Conservation (phyloP, 2,329 filamentous ascomycete species). For the Xylaria sp. region DNA sequence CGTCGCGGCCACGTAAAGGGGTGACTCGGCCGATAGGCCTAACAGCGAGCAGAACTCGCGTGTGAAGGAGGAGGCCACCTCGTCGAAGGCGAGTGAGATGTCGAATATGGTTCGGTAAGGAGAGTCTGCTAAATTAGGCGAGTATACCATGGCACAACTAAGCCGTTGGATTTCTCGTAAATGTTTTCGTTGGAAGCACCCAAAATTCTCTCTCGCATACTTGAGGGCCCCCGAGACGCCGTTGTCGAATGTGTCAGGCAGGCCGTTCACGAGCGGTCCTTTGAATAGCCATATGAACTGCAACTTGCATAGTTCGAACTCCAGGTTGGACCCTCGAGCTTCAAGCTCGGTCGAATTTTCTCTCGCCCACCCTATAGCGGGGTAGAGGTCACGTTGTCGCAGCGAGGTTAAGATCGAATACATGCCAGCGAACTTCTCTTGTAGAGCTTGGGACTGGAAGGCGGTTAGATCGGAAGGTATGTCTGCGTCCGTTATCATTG, state of each 20-base stretch:
- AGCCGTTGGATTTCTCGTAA: constrained; percentile 83
- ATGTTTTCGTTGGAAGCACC: constrained; percentile 79
- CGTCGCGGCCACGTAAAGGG: constrained; percentile 91
- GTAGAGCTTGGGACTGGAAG: constrained; percentile 74
- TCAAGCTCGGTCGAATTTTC: constrained; percentile 78
- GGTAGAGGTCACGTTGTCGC: constrained; percentile 77
- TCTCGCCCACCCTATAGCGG: constrained; percentile 89
- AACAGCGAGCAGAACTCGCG: constrained; percentile 94
- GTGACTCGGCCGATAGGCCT: constrained; percentile 89
- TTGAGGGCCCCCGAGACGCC: constrained; percentile 73
- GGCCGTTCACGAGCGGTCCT: constrained; percentile 65
- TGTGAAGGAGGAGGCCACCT: constrained; percentile 88
- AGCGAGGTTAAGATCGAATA: constrained; percentile 87
- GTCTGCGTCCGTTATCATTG: constrained; percentile 47
- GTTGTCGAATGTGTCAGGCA: constrained; percentile 62
- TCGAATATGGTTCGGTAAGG: constrained; percentile 85
- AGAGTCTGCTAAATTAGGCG: constrained; percentile 76
- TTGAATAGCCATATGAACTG: constrained; percentile 92
- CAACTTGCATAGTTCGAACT: constrained; percentile 91
- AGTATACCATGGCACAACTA: constrained; percentile 82
- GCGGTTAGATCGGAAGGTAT: constrained; percentile 63
- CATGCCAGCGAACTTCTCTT: constrained; percentile 87
- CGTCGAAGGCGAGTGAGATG: constrained; percentile 79
- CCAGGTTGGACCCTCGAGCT: constrained; percentile 86
- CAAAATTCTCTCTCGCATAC: constrained; percentile 82